Base-by-base conservation (phyloP, 2,329 filamentous ascomycete genomes). In the Coniochaeta prunicola region DNA sequence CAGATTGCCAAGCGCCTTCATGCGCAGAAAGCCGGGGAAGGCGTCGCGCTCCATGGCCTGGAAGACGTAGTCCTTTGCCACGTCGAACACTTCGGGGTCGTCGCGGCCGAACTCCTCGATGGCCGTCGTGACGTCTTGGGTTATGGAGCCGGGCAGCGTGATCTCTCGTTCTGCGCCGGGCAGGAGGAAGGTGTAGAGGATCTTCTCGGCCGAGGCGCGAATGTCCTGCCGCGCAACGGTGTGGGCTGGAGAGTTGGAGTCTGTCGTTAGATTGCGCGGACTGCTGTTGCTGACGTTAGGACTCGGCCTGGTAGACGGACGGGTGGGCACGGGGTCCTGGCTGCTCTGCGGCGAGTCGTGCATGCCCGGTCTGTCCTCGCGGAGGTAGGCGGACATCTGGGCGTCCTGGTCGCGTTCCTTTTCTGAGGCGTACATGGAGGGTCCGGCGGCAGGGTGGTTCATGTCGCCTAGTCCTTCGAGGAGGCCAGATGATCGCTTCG, bases 21-120 rank as follows among this genome's bases (percentile, higher is more conserved):
- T 91, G 69, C 93, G 85, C 60, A 99, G 80, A 75, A 99, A 99
- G 1, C 93, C 93, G 0, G 96, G 94, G 71, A 96, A 99, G n/a
- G 96, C 94, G 76, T 99, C 94, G 59, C 96, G 86, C 76, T 99
- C 96, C 94, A 99, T 99, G 34, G 96, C 96, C 75, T 99, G 96
- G 74, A 97, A 99, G 62, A 97, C 94, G 71, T 97, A 99, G 76
- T 99, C 94, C 78, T 99, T 99, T 58, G 94, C 94, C 21, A 91
- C 87, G 71, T 97, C 94, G 68, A 99, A 99, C 13, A 99, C 89
- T 73, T 99, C 94, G 0, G 94, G 94, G 70, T 99, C 94, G 68
- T 97, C 94, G 66, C 94, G 87, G 53, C 91, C 91, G 64, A 91
- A 87, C 65, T 93, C 89, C 74, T 99, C 94, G 63, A 99, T 96